A percentile compares a stretch with the other conserved stretches of the same genome.
phyloP scores from a whole-genome alignment of 2,329 filamentous ascomycete species.

The Fusarium cyanostomum region DNA sequence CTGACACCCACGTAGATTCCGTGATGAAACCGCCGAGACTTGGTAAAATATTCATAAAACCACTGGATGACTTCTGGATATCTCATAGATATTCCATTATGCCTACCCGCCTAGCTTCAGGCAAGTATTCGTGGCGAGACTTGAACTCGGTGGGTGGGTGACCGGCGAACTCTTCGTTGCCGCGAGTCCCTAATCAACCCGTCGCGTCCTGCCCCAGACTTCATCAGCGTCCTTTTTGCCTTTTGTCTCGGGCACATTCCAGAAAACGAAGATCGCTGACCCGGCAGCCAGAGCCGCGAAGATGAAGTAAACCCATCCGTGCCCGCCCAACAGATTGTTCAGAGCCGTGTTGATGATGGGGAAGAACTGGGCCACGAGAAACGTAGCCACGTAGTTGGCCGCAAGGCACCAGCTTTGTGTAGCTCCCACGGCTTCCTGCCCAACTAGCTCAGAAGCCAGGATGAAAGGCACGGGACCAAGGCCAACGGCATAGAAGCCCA shows the following conservation, averaged over 20 bases:
- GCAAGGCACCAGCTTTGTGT: slow-evolving; percentile 89
- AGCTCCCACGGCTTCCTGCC: slow-evolving; percentile 88
- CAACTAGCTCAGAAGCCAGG: slow-evolving; percentile 88
- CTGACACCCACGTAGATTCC: background rate
- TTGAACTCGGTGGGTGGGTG: background rate
- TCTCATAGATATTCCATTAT: background rate
- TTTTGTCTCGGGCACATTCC: slow-evolving; percentile 85
- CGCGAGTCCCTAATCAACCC: slow-evolving; percentile 55
- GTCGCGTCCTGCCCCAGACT: slow-evolving; percentile 81
- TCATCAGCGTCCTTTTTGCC: slow-evolving; percentile 86
- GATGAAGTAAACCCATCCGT: slow-evolving; percentile 90
- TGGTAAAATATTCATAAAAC: background rate
- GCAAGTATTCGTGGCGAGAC: background rate
- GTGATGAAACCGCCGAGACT: background rate
- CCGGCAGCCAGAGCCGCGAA: slow-evolving; percentile 79
- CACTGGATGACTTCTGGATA: background rate
- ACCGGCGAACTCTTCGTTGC: background rate
- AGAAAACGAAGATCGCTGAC: slow-evolving; percentile 76
- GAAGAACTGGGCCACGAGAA: slow-evolving; percentile 94
- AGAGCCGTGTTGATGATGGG: slow-evolving; percentile 82
- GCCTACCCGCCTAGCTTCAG: background rate
- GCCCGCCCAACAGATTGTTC: slow-evolving; percentile 69
- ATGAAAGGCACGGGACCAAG: slow-evolving; percentile 96
- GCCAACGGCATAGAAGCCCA: slow-evolving; percentile 88
- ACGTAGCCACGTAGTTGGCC: slow-evolving; percentile 90